These are phyloP conservation scores for Chlamydomonas sp. DNA, from an alignment of 139 green algal genomes.

Conservation along the genomic window DNA sequence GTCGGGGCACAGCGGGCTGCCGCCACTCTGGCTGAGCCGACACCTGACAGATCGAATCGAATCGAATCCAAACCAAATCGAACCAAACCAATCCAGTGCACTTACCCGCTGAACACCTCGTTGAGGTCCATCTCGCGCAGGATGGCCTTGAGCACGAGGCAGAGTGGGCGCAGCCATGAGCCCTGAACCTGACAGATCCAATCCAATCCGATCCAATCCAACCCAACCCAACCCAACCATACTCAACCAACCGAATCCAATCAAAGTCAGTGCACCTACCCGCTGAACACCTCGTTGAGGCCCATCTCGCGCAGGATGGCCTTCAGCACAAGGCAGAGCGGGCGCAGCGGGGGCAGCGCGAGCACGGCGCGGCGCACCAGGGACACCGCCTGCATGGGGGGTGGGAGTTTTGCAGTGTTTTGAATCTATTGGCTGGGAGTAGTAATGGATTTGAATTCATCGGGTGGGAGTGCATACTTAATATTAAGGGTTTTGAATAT, in stretches of 20 bases:
- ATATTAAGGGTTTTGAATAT: too few relatives aligned
- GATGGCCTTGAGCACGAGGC: slow-evolving; percentile 1
- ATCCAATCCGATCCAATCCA: neutral
- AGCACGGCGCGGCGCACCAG: slow-evolving; percentile 20
- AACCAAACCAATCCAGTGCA: slow-evolving; percentile 22
- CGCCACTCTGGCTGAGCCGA: too few relatives aligned
- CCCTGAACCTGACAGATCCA: neutral
- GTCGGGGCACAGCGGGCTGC: slow-evolving; percentile 39
- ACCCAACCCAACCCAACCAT: neutral
- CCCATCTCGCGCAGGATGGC: slow-evolving; percentile 18
- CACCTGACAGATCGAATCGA: too few relatives aligned
- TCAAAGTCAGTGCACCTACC: neutral
- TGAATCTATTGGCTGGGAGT: too few relatives aligned
- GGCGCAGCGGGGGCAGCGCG: slow-evolving; percentile 26
- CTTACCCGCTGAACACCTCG: slow-evolving; percentile 60
- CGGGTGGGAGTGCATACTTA: too few relatives aligned
- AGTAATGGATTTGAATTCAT: too few relatives aligned
- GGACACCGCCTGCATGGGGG: slow-evolving; percentile 19
- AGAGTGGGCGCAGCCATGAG: neutral
- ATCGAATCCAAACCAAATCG: neutral
- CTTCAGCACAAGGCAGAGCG: slow-evolving; percentile 43
- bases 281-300: slow-evolving; percentile 47
- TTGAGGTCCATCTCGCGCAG: slow-evolving; percentile 51
- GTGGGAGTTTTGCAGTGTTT: too few relatives aligned
- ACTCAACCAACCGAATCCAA: neutral